Evolutionary conservation across 192 early-diverging fungal genomes (phyloP).

Genomic region (Coemansia sp.): DNA sequence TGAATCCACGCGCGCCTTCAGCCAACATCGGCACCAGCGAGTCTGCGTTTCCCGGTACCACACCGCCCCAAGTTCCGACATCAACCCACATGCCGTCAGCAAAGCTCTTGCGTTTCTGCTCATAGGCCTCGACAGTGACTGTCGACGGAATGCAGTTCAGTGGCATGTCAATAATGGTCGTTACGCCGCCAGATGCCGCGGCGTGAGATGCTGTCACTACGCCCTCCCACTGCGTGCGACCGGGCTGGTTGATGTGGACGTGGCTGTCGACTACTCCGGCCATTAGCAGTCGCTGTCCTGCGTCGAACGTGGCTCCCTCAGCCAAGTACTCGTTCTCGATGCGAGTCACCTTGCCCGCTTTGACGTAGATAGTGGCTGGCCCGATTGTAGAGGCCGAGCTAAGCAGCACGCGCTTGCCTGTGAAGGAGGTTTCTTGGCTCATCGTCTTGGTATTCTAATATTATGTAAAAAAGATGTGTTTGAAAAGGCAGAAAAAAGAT

Average conservation of each 20-base stretch:
- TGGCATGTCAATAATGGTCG: constrained; percentile 83
- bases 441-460: constrained; percentile 12
- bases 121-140: constrained; percentile 68
- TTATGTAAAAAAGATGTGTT: not conserved
- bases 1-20: constrained; percentile 76
- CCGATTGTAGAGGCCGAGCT: constrained; percentile 49
- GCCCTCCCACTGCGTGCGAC: constrained; percentile 85
- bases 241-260: constrained; percentile 85
- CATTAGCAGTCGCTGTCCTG: constrained; percentile 66
- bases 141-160: constrained; percentile 88
- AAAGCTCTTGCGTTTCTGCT: constrained; percentile 68
- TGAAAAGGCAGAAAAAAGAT: constrained; percentile 7
- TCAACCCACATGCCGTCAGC: constrained; percentile 74
- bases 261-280: constrained; percentile 79
- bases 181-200: constrained; percentile 82
- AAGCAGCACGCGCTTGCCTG: constrained; percentile 54
- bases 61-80: constrained; percentile 78
- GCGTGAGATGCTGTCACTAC: constrained; percentile 78
- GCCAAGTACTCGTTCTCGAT: constrained; percentile 54
- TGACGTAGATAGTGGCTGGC: constrained; percentile 64
- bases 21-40: constrained; percentile 69
- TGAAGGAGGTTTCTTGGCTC: constrained; percentile 44
- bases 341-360: constrained; percentile 59
- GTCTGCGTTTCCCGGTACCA: constrained; percentile 72
- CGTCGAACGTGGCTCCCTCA: constrained; percentile 54